Base-by-base conservation (phyloP, 495 filamentous ascomycete genomes). In the Monascus purpureus region DNA sequence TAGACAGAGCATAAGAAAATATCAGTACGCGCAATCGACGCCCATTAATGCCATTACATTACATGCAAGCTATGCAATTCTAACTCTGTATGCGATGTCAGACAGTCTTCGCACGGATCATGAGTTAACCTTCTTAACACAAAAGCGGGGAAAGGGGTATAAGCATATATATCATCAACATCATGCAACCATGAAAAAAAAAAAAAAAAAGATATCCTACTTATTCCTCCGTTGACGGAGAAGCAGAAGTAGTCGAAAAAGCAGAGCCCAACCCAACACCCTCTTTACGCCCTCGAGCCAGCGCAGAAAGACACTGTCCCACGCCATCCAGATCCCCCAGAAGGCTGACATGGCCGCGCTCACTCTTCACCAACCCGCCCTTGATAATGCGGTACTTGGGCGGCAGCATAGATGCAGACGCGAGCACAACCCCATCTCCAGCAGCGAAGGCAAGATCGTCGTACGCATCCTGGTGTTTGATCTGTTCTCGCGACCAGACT, bases 391-490 rank as follows among this genome's bases (percentile, higher is more conserved):
- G 67, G 48, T 95, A 96, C 0, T 86, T 86, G 4, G 62, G 53
- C 1, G 88, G 87, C 38, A 92, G 48, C 86, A 92, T 90, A 0
- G 86, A 81, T 33, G 87, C 82, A 25, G 65, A 65, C 0, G 88
- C 84, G 11, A 96, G 63, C 46, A 85, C 84, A 0, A 96, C 88
- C 0, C 88, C 88, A 50, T 96, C 88, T 0, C 88, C 88, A 22
- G 73, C 77, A 0, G 77, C 80, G 53, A 95, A 95, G 0, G 82
- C 72, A 2, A 94, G 61, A 36, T 93, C 77, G 39, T 93, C 88
- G 46, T 93, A 96, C 2, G 77, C 76, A 55, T 92, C 83, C 1
- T 70, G 54, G 23, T 72, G 70, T 32, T 74, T 73, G 40, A 95
- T 94, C 1, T 61, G 62, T 20, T 82, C 77, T 4, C 63, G 46